A percentile compares a stretch with the other conserved stretches of the same genome.
These are phyloP conservation scores for Musa acuminata DNA, from an alignment of 176 grass and related monocot species.

Conservation along the genomic window DNA sequence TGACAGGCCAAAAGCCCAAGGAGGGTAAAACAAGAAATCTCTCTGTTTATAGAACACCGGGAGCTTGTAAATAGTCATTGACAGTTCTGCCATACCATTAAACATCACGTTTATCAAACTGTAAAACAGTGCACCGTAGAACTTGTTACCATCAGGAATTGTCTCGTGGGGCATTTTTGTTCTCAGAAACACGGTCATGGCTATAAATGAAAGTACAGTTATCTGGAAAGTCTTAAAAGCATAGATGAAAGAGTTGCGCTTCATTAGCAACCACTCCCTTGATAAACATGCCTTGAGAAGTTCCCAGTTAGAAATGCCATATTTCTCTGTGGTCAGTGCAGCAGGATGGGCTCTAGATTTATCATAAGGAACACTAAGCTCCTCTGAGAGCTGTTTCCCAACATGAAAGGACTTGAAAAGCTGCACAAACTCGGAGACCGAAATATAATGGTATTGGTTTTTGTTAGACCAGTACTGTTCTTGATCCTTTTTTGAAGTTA, in stretches of 20 bases:
- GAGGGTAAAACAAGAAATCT: conserved; percentile 56
- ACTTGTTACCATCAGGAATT: conserved; percentile 35
- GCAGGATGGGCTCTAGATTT: conserved; percentile 52
- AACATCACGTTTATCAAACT: conserved; percentile 51
- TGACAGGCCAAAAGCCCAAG: conserved; percentile 53
- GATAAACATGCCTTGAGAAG: conserved; percentile 41
- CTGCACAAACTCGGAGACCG: conserved; percentile 36
- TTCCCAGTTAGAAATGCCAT: conserved; percentile 46
- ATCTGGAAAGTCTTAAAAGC: conserved; percentile 47
- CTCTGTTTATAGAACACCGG: conserved; percentile 73
- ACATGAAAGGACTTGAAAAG: conserved; percentile 45
- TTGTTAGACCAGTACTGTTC: conserved; percentile 39
- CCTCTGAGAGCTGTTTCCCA: conserved; percentile 26
- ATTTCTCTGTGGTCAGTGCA: conserved; percentile 38
- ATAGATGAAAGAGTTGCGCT: conserved; percentile 40
- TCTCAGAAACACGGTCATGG: conserved; percentile 68
- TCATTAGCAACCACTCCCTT: conserved; percentile 62
- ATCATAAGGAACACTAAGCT: conserved; percentile 46
- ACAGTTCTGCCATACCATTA: conserved; percentile 46
- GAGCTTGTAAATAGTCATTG: conserved; percentile 42
- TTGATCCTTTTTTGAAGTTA: conserved; percentile 62
- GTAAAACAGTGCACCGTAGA: conserved; percentile 37
- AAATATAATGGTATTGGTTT: conserved; percentile 33
- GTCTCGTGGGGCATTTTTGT: conserved; percentile 43
- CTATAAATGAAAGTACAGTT: conserved; percentile 31